Conservation (phyloP, 768 basidiomycete species). For the Kwoniella shandongensis region DNA sequence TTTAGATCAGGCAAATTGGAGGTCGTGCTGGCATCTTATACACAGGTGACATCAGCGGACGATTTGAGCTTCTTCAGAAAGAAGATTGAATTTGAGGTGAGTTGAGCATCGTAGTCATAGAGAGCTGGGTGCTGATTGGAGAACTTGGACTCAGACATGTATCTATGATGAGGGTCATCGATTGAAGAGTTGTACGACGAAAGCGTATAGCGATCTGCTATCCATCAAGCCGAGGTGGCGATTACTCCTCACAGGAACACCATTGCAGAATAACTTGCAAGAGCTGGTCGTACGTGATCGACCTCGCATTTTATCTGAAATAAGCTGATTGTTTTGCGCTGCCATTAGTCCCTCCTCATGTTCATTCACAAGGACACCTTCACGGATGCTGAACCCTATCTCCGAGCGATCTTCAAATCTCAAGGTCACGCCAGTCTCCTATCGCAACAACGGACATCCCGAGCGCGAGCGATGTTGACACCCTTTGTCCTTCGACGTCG, state of each 20-base stretch:
- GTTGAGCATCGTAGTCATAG: slow-evolving; percentile 46
- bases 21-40: slow-evolving; percentile 94
- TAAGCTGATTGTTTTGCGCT: not conserved
- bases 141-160: slow-evolving; percentile 66
- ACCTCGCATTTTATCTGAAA: not conserved
- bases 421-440: slow-evolving; percentile 82
- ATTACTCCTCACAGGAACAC: slow-evolving; percentile 89
- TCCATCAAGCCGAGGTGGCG: slow-evolving; percentile 86
- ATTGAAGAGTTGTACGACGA: slow-evolving; percentile 96
- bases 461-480: slow-evolving; percentile 99
- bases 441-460: slow-evolving; percentile 85
- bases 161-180: slow-evolving; percentile 97
- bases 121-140: no score
- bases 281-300: slow-evolving; percentile 56
- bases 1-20: slow-evolving; percentile 70
- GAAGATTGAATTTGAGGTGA: slow-evolving; percentile 85
- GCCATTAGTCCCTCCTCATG: slow-evolving; percentile 96
- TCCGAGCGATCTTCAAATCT: slow-evolving; percentile 95
- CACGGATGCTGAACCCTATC: slow-evolving; percentile 67
- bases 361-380: slow-evolving; percentile 95
- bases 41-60: slow-evolving; percentile 78
- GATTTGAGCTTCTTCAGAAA: slow-evolving; percentile 88
- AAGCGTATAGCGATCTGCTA: slow-evolving; percentile 85
- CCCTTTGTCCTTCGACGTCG: slow-evolving; percentile 95
- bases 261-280: slow-evolving; percentile 66